These are phyloP conservation scores for Aspergillus ellipticus DNA, from an alignment of 495 filamentous ascomycete species.

Conservation along the genomic window DNA sequence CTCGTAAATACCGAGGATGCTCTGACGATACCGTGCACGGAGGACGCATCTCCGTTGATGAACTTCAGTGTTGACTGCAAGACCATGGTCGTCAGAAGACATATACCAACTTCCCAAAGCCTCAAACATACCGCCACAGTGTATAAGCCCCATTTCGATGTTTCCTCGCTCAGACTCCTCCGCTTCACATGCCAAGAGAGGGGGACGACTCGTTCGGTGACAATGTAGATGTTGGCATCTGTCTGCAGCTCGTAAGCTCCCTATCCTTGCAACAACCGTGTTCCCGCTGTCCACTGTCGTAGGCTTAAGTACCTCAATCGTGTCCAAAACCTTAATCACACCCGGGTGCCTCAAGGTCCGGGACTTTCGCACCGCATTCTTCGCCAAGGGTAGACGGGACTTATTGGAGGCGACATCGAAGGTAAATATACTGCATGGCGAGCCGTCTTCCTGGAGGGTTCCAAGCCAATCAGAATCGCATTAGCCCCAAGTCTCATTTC, in stretches of 20 bases:
- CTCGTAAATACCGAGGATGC: conserved; percentile 83
- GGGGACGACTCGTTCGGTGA: conserved; percentile 83
- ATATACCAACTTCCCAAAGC: neutral
- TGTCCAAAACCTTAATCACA: conserved; percentile 87
- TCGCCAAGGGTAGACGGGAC: conserved; percentile 76
- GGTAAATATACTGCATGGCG: conserved; percentile 90
- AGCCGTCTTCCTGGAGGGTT: conserved; percentile 75
- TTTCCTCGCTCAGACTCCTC: conserved; percentile 80
- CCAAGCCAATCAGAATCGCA: conserved; percentile 2
- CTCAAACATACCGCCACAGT: conserved; percentile 63
- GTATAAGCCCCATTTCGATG: conserved; percentile 90
- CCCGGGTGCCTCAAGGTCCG: conserved; percentile 91
- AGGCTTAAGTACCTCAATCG: conserved; percentile 72
- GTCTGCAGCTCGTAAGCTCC: conserved; percentile 51
- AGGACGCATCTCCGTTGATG: conserved; percentile 88
- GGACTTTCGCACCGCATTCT: conserved; percentile 87
- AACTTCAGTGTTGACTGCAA: conserved; percentile 84
- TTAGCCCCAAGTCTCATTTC: conserved; percentile 9
- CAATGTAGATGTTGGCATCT: conserved; percentile 89
- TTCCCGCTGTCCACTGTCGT: neutral
- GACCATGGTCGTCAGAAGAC: conserved; percentile 1
- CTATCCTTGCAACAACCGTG: neutral
- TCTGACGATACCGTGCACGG: conserved; percentile 81
- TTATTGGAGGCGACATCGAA: conserved; percentile 82
- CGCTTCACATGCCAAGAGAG: conserved; percentile 82